These are phyloP conservation scores for Skeletonema potamos DNA, from an alignment of 108 stramenopile genomes.

Conservation along the genomic window DNA sequence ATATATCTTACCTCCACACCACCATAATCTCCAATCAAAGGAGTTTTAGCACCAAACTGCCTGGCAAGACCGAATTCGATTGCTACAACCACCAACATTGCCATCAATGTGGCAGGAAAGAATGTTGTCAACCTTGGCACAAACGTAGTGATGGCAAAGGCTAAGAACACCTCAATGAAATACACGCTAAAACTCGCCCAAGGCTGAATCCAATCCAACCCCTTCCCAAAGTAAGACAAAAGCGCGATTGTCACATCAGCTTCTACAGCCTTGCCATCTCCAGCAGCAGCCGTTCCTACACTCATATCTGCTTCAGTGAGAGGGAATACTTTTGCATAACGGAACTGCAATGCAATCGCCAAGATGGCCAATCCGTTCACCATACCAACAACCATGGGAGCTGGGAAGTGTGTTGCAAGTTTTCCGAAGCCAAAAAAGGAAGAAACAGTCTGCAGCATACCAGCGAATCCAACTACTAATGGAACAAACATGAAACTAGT, in stretches of 20 bases:
- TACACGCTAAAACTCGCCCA: conserved; percentile 23
- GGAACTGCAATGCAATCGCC: conserved; percentile 45
- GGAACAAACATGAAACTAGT: conserved; percentile 52
- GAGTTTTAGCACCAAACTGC: conserved; percentile 38
- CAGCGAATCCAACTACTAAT: conserved; percentile 50
- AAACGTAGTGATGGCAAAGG: conserved; percentile 18
- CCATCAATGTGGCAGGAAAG: conserved; percentile 37
- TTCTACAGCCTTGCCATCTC: conserved; percentile 13
- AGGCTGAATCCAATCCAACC: conserved; percentile 37
- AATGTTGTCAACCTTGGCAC: conserved; percentile 38
- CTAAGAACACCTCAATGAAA: conserved; percentile 12
- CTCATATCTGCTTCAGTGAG: conserved; percentile 15
- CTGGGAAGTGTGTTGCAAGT: conserved; percentile 42
- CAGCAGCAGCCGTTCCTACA: conserved; percentile 8
- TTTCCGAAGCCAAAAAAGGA: conserved; percentile 42
- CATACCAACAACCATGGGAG: conserved; percentile 57
- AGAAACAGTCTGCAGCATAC: conserved; percentile 44
- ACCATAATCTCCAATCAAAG: conserved; percentile 47
- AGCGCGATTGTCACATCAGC: conserved; percentile 28
- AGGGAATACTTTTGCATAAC: conserved; percentile 45
- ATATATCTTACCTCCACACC: conserved; percentile 34
- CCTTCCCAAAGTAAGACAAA: conserved; percentile 31
- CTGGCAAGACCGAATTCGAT: conserved; percentile 36
- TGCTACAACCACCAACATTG: conserved; percentile 22
- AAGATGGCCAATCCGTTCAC: conserved; percentile 58